A percentile compares a stretch with the other conserved stretches of the same genome.
Evolutionary conservation across 1,284 basidiomycete species (phyloP).

Genomic region (Cystobasidium pallidum): DNA sequence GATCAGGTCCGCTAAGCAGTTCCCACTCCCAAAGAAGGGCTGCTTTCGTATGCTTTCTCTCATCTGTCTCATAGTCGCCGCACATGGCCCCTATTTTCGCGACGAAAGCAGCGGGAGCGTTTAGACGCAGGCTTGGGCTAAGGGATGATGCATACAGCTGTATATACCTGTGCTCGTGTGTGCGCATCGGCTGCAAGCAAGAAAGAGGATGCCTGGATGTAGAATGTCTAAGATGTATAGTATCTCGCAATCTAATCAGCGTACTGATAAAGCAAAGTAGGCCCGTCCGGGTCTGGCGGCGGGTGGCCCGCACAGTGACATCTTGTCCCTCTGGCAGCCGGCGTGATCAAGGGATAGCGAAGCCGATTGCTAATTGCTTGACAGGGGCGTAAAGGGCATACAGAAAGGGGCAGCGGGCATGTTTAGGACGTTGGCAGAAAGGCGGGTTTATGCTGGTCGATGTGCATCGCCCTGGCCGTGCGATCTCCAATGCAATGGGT

Average conservation of each 20-base stretch:
- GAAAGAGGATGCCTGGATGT: background rate
- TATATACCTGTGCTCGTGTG: background rate
- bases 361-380: too few species aligned
- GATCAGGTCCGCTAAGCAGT: too few species aligned
- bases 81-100: background rate
- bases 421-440: too few species aligned
- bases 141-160: background rate
- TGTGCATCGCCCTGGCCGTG: background rate
- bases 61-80: slow-evolving; percentile 3
- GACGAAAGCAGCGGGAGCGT: too few species aligned
- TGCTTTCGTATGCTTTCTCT: background rate
- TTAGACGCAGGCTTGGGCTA: background rate
- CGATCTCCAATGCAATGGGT: background rate
- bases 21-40: background rate
- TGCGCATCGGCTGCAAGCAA: background rate
- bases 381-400: background rate
- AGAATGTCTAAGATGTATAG: background rate
- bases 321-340: too few species aligned
- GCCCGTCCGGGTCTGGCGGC: slow-evolving; percentile 7
- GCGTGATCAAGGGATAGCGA: too few species aligned
- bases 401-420: too few species aligned
- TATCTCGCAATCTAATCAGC: background rate
- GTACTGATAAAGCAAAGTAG: background rate
- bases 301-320: too few species aligned
- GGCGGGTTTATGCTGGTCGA: background rate